Conservation (phyloP, 169 alveolate genomes). For the Plasmodium coatneyi region DNA sequence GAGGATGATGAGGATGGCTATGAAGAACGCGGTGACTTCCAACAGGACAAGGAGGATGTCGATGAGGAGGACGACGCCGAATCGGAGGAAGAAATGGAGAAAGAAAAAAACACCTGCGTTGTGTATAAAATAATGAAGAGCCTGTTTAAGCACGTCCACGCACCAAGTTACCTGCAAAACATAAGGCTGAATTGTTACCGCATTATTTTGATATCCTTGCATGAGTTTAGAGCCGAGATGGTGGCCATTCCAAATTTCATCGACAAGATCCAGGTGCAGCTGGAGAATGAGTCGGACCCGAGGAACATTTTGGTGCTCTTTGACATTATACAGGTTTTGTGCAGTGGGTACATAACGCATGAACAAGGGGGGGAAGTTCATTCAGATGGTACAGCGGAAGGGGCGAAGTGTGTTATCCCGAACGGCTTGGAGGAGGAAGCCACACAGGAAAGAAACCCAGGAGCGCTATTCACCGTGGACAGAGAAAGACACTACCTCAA, state of each 20-base stretch:
- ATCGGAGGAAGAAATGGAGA: conserved; percentile 3
- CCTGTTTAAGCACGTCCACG: conserved; percentile 38
- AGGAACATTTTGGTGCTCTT: conserved; percentile 33
- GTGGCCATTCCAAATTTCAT: conserved; percentile 29
- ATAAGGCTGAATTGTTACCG: conserved; percentile 29
- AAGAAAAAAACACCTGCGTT: conserved; percentile 19
- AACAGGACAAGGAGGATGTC: background rate
- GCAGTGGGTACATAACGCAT: conserved; percentile 38
- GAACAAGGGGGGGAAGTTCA: background rate
- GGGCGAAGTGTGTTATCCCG: background rate
- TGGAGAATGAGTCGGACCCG: conserved; percentile 66
- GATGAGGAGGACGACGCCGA: background rate
- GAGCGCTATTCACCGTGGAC: conserved; percentile 12
- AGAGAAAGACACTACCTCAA: conserved; percentile 30
- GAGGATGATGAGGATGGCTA: background rate
- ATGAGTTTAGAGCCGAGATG: conserved; percentile 26
- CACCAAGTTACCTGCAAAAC: conserved; percentile 59
- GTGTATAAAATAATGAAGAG: conserved; percentile 52
- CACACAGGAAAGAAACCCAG: background rate
- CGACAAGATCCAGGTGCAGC: conserved; percentile 53
- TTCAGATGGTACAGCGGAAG: background rate
- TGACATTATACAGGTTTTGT: conserved; percentile 31
- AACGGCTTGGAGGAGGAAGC: background rate
- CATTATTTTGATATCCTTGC: conserved; percentile 34
- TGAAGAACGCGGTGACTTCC: background rate